Conservation (phyloP, 176 grass and related monocot species). For the Thalia dealbata region DNA sequence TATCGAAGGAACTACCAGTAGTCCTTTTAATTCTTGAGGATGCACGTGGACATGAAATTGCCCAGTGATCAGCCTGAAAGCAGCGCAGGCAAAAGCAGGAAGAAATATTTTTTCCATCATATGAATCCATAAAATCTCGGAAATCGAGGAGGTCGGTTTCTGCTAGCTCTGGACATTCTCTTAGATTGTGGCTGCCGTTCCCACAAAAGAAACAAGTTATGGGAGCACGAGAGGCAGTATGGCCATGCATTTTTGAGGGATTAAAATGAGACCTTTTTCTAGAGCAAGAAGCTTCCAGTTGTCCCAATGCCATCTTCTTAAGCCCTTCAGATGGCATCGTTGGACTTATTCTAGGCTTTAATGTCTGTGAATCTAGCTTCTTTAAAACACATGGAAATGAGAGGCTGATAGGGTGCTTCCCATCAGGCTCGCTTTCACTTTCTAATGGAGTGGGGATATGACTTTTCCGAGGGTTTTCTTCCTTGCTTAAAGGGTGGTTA, state of each 20-base stretch:
- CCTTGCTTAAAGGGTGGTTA: constrained; percentile 22
- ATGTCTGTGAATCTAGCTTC: constrained; percentile 31
- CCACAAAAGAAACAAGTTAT: constrained; percentile 20
- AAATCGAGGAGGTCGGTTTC: background rate
- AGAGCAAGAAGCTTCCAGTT: constrained; percentile 60
- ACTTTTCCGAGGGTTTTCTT: constrained; percentile 11
- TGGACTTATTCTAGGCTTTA: constrained; percentile 45
- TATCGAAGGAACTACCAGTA: background rate
- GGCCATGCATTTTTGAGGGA: constrained; percentile 20
- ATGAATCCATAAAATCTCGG: background rate
- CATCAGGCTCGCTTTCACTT: background rate
- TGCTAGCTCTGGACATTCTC: constrained; percentile 5
- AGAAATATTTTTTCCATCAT: background rate
- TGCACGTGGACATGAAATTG: constrained; percentile 4
- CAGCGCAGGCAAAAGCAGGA: constrained; percentile 1
- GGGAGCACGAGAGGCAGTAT: background rate
- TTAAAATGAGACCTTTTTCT: constrained; percentile 63
- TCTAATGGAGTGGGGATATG: constrained; percentile 13
- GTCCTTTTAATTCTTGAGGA: constrained; percentile 7
- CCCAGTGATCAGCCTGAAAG: constrained; percentile 17
- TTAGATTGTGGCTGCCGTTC: background rate
- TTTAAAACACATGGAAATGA: constrained; percentile 6
- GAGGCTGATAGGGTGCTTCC: background rate
- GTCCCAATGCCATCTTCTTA: constrained; percentile 35
- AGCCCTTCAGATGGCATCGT: constrained; percentile 31